Evolutionary conservation across 768 basidiomycete species (phyloP).

Genomic region (Trametes gibbosa): DNA sequence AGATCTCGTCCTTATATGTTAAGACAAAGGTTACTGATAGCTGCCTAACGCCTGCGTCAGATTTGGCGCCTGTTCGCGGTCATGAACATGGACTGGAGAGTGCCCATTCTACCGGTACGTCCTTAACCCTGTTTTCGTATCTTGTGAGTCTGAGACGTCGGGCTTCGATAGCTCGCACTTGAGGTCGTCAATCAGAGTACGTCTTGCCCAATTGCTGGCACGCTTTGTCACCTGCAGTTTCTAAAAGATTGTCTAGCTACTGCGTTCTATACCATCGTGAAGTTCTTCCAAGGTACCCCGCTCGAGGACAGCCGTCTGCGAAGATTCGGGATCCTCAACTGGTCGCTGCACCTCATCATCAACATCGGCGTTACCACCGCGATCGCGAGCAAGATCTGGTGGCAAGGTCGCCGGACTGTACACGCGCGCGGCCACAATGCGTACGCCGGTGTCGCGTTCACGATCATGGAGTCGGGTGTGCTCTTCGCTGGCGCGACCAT

Average conservation of each 20-base stretch:
- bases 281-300: neutral
- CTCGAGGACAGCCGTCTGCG: neutral
- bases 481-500: slow-evolving; percentile 4
- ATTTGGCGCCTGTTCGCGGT: neutral
- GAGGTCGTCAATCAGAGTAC: neutral
- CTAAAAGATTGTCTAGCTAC: neutral
- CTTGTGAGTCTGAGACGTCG: too few species aligned
- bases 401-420: neutral
- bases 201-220: neutral
- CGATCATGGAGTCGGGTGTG: slow-evolving; percentile 5
- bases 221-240: too few species aligned
- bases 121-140: too few species aligned
- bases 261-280: neutral
- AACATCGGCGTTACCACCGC: slow-evolving; percentile 3
- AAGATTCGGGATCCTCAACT: neutral
- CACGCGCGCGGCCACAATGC: neutral
- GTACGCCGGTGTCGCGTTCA: neutral
- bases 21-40: neutral
- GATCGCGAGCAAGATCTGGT: neutral
- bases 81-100: neutral
- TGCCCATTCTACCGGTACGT: neutral
- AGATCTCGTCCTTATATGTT: neutral
- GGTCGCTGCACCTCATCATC: slow-evolving; percentile 5
- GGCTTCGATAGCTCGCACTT: neutral
- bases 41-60: neutral